Conservation (phyloP, 805 yeast species). For the Candida rishiriensis region DNA sequence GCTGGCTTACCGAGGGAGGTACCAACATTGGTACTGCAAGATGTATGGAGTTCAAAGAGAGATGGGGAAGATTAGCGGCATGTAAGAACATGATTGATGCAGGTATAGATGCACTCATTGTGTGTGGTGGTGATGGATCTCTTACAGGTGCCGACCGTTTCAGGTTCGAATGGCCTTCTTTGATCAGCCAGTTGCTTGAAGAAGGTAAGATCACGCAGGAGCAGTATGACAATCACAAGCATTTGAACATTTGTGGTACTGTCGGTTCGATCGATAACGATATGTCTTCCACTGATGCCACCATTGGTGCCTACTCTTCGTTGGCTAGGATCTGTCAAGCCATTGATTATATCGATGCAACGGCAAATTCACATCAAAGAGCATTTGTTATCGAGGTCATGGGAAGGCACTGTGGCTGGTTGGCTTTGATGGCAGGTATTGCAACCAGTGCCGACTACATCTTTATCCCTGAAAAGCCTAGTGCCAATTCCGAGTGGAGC, state of each 20-base stretch:
- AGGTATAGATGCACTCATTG: conserved; percentile 93
- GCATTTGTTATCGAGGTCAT: conserved; percentile 98
- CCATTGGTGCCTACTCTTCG: conserved; percentile 95
- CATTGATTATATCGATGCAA: conserved; percentile 95
- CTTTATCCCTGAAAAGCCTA: conserved; percentile 90
- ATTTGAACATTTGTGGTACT: conserved; percentile 83
- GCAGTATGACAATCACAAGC: conserved; percentile 57
- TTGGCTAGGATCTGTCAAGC: conserved; percentile 88
- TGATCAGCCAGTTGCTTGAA: conserved; percentile 65
- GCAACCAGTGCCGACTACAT: conserved; percentile 95
- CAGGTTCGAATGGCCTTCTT: conserved; percentile 91
- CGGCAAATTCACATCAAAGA: conserved; percentile 94
- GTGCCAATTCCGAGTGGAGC: conserved; percentile 69
- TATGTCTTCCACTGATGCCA: conserved; percentile 94
- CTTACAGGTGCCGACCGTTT: conserved; percentile 95
- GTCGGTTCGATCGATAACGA: conserved; percentile 98
- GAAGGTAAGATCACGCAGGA: conserved; percentile 53
- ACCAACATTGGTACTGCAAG: conserved; percentile 84
- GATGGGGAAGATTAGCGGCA: conserved; percentile 77
- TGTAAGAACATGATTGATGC: conserved; percentile 78
- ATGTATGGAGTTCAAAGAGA: conserved; percentile 77
- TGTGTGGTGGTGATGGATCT: conserved; percentile 99
- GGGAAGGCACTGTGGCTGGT: conserved; percentile 99
- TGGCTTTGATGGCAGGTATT: conserved; percentile 95
- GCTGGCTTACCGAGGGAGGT: conserved; percentile 69